Conservation (phyloP, 73 alveolate genomes). For the Stentor roeselii region DNA sequence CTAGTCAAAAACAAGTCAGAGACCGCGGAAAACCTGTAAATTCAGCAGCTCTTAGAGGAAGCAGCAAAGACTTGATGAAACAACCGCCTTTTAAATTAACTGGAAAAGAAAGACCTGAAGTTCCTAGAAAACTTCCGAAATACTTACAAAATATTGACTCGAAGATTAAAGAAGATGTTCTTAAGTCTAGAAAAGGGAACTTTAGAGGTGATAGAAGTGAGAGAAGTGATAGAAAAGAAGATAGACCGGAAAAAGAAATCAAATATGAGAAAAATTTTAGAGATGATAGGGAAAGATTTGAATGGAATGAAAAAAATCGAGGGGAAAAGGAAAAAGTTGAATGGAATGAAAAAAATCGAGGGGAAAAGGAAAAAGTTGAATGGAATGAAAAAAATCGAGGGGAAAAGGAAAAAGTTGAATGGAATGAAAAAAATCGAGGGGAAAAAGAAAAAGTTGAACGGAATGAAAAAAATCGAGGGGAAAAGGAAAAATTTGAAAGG, state of each 20-base stretch:
- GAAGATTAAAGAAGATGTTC: slow-evolving; percentile 15
- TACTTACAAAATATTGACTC: slow-evolving; percentile 16
- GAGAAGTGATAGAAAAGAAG: no score
- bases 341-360: no score
- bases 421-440: no score
- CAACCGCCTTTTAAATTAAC: slow-evolving; percentile 27
- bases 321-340: no score
- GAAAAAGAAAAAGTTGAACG: no score
- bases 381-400: no score
- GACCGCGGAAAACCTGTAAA: not conserved
- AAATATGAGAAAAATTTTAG: not conserved
- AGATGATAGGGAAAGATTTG: not conserved
- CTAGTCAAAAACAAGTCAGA: not conserved
- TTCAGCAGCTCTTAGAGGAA: not conserved
- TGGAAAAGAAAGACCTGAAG: slow-evolving; percentile 16
- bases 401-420: no score
- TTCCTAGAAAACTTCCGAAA: not conserved
- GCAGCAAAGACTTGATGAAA: not conserved
- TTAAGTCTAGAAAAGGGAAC: not conserved
- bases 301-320: no score
- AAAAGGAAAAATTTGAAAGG: no score
- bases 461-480: no score
- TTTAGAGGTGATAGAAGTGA: no score
- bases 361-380: no score
- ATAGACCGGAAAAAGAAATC: not conserved